These are phyloP conservation scores for Ailanthus altissimus DNA, from an alignment of 345 rosid species.

Conservation along the genomic window DNA sequence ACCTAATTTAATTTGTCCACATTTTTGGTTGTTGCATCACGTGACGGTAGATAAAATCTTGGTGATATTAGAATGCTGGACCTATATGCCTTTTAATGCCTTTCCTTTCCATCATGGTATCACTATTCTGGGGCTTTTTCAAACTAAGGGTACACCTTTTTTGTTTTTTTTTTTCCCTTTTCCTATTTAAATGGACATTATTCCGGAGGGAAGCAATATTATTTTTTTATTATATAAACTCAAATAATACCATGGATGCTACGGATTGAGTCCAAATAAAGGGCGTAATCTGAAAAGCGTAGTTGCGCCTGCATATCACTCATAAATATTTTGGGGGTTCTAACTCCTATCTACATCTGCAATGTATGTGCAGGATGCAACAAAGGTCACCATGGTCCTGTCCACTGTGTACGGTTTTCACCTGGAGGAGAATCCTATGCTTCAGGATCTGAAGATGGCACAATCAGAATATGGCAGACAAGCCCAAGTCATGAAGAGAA, in stretches of 20 bases:
- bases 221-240: too few species aligned
- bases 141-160: background rate
- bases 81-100: background rate
- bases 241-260: too few species aligned
- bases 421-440: constrained; percentile 95
- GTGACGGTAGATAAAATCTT: background rate
- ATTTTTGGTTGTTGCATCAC: background rate
- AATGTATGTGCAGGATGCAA: constrained; percentile 71
- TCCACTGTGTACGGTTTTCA: constrained; percentile 87
- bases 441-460: constrained; percentile 98
- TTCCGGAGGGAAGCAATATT: too few species aligned
- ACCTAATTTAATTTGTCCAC: background rate
- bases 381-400: constrained; percentile 99
- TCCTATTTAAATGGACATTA: background rate
- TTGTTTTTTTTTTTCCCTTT: background rate
- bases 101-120: background rate
- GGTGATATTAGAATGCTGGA: background rate
- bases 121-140: background rate
- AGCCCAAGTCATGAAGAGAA: constrained; percentile 38
- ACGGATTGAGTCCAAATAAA: too few species aligned
- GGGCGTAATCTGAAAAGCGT: too few species aligned
- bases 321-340: background rate
- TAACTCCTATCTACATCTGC: constrained; percentile 13
- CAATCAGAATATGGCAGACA: constrained; percentile 64
- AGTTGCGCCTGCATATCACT: background rate